These are phyloP conservation scores for Coemansia biformis DNA, from an alignment of 192 early-diverging fungal genomes.

Conservation along the genomic window DNA sequence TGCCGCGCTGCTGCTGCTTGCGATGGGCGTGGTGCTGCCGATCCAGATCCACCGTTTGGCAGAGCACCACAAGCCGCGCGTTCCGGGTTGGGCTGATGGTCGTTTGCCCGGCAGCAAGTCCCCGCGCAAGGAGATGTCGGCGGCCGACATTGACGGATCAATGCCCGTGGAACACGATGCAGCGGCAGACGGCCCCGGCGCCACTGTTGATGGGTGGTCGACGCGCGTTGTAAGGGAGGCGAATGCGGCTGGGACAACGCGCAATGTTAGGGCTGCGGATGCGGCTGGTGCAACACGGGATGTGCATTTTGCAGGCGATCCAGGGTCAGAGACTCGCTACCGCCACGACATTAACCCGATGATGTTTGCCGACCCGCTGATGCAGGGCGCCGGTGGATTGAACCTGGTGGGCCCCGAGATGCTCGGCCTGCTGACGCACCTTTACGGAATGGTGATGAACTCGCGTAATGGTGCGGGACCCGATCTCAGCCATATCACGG, in stretches of 20 bases:
- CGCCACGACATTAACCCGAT: slow-evolving; percentile 36
- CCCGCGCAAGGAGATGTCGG: slow-evolving; percentile 14
- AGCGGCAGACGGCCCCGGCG: not conserved
- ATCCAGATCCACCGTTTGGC: slow-evolving; percentile 32
- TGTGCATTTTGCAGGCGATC: no score
- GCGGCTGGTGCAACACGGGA: no score
- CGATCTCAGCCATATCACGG: slow-evolving; percentile 5
- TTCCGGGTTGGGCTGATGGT: slow-evolving; percentile 45
- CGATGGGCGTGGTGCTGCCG: slow-evolving; percentile 31
- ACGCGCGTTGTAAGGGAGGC: not conserved
- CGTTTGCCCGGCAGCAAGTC: slow-evolving; percentile 24
- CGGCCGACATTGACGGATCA: slow-evolving; percentile 1
- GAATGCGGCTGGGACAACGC: no score
- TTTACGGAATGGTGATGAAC: slow-evolving; percentile 9
- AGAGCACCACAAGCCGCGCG: slow-evolving; percentile 26
- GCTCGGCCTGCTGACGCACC: slow-evolving; percentile 24
- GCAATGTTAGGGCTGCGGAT: no score
- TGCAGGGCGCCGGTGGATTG: slow-evolving; percentile 34
- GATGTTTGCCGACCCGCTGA: slow-evolving; percentile 21
- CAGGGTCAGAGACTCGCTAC: not conserved
- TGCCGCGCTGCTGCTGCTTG: slow-evolving; percentile 30
- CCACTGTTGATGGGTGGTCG: not conserved
- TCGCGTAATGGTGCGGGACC: no score
- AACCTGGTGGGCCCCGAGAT: slow-evolving; percentile 33
- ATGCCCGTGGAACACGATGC: not conserved